A percentile compares a stretch with the other conserved stretches of the same genome.
Evolutionary conservation across 2,329 filamentous ascomycete species (phyloP).

Genomic region (Periconia sp.): DNA sequence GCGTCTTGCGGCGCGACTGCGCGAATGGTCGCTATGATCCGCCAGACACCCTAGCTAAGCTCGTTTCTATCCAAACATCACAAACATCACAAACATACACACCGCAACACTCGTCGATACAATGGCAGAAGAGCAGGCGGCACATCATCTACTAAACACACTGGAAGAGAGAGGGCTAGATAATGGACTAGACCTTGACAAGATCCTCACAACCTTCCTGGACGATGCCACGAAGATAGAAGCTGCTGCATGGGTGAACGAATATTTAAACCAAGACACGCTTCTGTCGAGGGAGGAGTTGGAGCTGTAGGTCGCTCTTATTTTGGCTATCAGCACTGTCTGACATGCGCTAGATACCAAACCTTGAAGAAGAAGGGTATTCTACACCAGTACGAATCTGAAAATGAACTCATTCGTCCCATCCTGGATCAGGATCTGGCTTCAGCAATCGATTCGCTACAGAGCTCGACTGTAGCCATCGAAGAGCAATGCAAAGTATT

Average conservation of each 20-base stretch:
- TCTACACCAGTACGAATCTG: conserved; percentile 36
- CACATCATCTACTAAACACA: conserved; percentile 52
- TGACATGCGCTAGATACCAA: conserved; percentile 34
- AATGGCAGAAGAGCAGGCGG: conserved; percentile 44
- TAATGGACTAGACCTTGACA: conserved; percentile 48
- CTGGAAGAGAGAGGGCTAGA: conserved; percentile 53
- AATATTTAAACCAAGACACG: conserved; percentile 54
- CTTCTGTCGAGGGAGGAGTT: conserved; percentile 58
- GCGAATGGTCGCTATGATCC: conserved; percentile 21
- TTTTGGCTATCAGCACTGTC: not conserved
- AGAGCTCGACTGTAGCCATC: conserved; percentile 68
- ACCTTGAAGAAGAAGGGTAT: conserved; percentile 40
- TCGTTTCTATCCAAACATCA: conserved; percentile 27
- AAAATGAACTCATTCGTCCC: conserved; percentile 47
- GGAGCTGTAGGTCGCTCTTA: conserved; percentile 46
- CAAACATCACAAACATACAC: conserved; percentile 29
- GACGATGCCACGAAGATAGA: conserved; percentile 48
- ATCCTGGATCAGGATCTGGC: conserved; percentile 66
- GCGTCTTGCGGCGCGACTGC: conserved; percentile 42
- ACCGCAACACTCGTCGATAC: conserved; percentile 10
- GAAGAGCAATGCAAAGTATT: conserved; percentile 68
- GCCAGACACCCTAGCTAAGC: conserved; percentile 31
- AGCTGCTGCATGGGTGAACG: conserved; percentile 53
- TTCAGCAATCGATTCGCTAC: conserved; percentile 67
- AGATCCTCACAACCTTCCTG: conserved; percentile 56